Conservation (phyloP, 805 yeast species). For the Ogataea chonburiensis region DNA sequence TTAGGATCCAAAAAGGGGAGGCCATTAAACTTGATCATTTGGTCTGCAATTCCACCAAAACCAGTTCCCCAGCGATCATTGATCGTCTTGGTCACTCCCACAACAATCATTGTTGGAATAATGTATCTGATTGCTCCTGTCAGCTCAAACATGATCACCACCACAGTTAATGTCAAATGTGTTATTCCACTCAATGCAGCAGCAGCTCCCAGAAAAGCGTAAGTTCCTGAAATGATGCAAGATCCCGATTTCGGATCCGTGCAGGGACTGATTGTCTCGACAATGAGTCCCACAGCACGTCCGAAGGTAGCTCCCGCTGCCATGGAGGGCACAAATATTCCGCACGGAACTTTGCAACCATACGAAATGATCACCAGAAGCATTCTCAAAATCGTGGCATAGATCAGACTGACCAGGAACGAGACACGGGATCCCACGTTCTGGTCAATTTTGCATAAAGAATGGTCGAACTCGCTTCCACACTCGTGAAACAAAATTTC, state of each 20-base stretch:
- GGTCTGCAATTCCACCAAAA: slow-evolving; percentile 88
- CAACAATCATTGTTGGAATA: slow-evolving; percentile 94
- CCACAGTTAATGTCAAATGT: slow-evolving; percentile 87
- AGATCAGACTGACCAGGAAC: slow-evolving; percentile 51
- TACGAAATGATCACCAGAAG: slow-evolving; percentile 77
- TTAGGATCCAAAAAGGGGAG: slow-evolving; percentile 76
- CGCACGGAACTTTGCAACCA: slow-evolving; percentile 96
- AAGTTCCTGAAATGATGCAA: slow-evolving; percentile 90
- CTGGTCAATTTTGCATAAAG: slow-evolving; percentile 37
- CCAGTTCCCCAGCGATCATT: slow-evolving; percentile 71
- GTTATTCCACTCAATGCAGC: slow-evolving; percentile 95
- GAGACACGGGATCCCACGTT: slow-evolving; percentile 25
- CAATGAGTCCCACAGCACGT: slow-evolving; percentile 74
- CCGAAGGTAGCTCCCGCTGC: slow-evolving; percentile 96
- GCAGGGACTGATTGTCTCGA: slow-evolving; percentile 47
- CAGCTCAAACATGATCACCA: slow-evolving; percentile 90
- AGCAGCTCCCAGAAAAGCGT: slow-evolving; percentile 95
- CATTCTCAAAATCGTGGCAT: slow-evolving; percentile 74
- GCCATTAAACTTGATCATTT: slow-evolving; percentile 86
- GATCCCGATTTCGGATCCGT: slow-evolving; percentile 34
- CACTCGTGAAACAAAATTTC: slow-evolving; percentile 86
- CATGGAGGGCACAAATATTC: slow-evolving; percentile 95
- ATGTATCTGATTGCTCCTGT: slow-evolving; percentile 94
- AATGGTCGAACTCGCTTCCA: slow-evolving; percentile 40
- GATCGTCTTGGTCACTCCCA: slow-evolving; percentile 81